Conservation (phyloP, 176 grass and related monocot genomes). For the Tillandsia fasciculata region DNA sequence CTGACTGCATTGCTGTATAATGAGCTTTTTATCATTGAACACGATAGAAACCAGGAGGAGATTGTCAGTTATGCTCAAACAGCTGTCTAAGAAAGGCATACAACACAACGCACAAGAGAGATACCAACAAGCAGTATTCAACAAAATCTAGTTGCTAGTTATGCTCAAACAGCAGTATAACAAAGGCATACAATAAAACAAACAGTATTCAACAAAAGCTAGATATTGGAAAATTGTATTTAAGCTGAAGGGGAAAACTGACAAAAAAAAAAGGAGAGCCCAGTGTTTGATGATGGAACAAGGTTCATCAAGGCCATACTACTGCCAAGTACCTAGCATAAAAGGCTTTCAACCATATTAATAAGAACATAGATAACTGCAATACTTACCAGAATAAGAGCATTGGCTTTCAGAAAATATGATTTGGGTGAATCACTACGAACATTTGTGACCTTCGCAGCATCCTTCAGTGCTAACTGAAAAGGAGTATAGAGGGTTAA, state of each 20-base stretch:
- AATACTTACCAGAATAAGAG: slow-evolving; percentile 69
- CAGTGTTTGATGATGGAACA: background rate
- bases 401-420: slow-evolving; percentile 87
- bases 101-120: background rate
- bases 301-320: background rate
- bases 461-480: slow-evolving; percentile 94
- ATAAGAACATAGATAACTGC: slow-evolving; percentile 4
- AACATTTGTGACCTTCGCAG: slow-evolving; percentile 53
- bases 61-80: too few species aligned
- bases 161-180: too few species aligned
- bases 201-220: background rate
- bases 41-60: too few species aligned
- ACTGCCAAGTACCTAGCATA: background rate
- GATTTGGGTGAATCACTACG: slow-evolving; percentile 45
- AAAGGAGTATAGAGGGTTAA: slow-evolving; percentile 15
- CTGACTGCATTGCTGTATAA: too few species aligned
- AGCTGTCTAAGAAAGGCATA: background rate
- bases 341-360: background rate
- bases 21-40: too few species aligned
- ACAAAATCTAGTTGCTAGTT: background rate
- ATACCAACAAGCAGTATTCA: background rate
- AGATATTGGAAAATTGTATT: background rate
- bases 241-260: background rate
- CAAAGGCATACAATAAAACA: background rate
- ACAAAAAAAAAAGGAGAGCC: background rate